Percentiles rank a stretch among this genome's conserved stretches.
These are phyloP conservation scores for Chaetoceros tenuissimus DNA, from an alignment of 108 stramenopile species.

Conservation along the genomic window DNA sequence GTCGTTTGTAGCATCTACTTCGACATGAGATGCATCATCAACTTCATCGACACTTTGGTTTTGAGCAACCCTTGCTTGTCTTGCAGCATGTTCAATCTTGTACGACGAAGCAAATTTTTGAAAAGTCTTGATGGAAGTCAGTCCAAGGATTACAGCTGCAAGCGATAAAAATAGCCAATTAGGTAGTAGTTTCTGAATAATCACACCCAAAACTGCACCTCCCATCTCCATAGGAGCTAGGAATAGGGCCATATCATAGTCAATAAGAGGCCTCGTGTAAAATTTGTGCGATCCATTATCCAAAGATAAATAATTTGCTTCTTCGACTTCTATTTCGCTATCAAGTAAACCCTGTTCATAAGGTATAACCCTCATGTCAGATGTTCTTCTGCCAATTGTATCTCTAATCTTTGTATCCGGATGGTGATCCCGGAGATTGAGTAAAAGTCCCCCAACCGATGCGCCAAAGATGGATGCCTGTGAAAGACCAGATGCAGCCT, in stretches of 20 bases:
- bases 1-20: too few relatives aligned
- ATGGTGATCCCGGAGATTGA: conserved; percentile 44
- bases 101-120: conserved; percentile 15
- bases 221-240: conserved; percentile 40
- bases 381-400: conserved; percentile 8
- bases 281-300: conserved; percentile 14
- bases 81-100: conserved; percentile 7
- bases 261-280: conserved; percentile 34
- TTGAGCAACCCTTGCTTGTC: background rate
- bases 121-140: conserved; percentile 29
- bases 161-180: conserved; percentile 31
- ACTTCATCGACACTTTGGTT: background rate
- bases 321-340: conserved; percentile 8
- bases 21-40: too few relatives aligned
- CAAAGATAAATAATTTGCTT: conserved; percentile 9
- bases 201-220: conserved; percentile 31
- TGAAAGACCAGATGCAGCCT: conserved; percentile 41
- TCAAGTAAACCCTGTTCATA: conserved; percentile 17
- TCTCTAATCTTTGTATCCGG: conserved; percentile 30
- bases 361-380: background rate
- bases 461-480: conserved; percentile 67
- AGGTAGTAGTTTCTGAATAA: conserved; percentile 26
- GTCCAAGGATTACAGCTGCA: conserved; percentile 24
- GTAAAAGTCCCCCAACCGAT: conserved; percentile 40
- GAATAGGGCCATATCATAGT: conserved; percentile 35